phyloP scores from a whole-genome alignment of 73 alveolate genomes.

The Paramecium primaurelia region DNA sequence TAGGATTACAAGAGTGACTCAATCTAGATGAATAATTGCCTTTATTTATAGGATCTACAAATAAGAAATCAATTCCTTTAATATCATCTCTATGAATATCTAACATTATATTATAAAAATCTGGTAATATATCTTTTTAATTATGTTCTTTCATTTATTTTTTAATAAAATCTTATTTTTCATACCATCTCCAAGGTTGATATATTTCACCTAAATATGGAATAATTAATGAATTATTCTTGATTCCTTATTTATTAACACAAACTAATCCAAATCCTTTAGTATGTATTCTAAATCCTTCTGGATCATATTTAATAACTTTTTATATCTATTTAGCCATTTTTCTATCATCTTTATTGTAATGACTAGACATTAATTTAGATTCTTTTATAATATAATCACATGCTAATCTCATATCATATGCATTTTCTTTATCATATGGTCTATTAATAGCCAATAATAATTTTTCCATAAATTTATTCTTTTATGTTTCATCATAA shows the following conservation, averaged over 20 bases:
- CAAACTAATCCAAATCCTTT: slow-evolving; percentile 98
- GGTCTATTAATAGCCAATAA: slow-evolving; percentile 75
- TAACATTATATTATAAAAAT: slow-evolving; percentile 94
- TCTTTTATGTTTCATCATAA: slow-evolving; percentile 68
- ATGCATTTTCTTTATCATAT: slow-evolving; percentile 70
- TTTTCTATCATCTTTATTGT: slow-evolving; percentile 68
- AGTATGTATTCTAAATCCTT: slow-evolving; percentile 83
- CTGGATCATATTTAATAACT: slow-evolving; percentile 70
- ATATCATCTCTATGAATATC: slow-evolving; percentile 97
- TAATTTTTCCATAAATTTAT: slow-evolving; percentile 83
- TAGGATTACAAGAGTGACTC: slow-evolving; percentile 96
- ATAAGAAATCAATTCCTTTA: slow-evolving; percentile 84
- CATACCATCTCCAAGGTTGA: slow-evolving; percentile 97
- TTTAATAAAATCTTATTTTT: slow-evolving; percentile 96
- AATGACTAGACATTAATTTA: slow-evolving; percentile 61
- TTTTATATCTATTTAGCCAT: slow-evolving; percentile 76
- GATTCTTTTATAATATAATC: slow-evolving; percentile 68
- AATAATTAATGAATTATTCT: slow-evolving; percentile 86
- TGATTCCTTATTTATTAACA: slow-evolving; percentile 87
- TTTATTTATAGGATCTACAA: slow-evolving; percentile 93
- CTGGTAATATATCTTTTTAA: slow-evolving; percentile 92
- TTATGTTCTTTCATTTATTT: slow-evolving; percentile 76
- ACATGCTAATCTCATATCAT: slow-evolving; percentile 84
- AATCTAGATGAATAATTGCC: slow-evolving; percentile 94
- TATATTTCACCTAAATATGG: slow-evolving; percentile 97